Percentiles rank a stretch among this genome's conserved stretches.
phyloP scores from a whole-genome alignment of 306 rosid genomes.

The Citrullus mucosospermus region DNA sequence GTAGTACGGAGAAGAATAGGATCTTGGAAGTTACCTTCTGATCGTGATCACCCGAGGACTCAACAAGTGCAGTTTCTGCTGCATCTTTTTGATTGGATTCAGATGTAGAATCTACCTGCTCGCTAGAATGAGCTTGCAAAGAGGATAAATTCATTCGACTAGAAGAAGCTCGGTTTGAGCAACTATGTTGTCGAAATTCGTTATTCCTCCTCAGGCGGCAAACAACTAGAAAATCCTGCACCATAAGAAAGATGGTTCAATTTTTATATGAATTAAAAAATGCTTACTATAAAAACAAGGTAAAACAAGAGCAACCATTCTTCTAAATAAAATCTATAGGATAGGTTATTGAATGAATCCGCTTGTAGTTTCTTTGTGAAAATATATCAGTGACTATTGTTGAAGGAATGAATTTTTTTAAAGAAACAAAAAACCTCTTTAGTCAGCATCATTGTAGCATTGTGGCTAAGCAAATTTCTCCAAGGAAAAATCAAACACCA shows the following conservation, averaged over 20 bases:
- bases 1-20: background rate
- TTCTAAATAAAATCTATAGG: background rate
- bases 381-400: background rate
- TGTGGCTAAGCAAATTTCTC: no score
- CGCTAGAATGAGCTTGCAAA: background rate
- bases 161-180: background rate
- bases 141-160: background rate
- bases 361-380: background rate
- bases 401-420: background rate
- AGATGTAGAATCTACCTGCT: slow-evolving; percentile 2
- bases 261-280: background rate
- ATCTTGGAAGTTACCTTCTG: slow-evolving; percentile 4
- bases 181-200: slow-evolving; percentile 4
- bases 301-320: background rate
- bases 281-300: background rate
- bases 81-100: slow-evolving; percentile 8
- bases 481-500: no score
- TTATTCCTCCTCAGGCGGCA: slow-evolving; percentile 5
- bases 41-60: background rate
- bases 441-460: no score
- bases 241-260: background rate
- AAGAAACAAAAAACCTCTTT: no score
- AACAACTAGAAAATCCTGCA: slow-evolving; percentile 7
- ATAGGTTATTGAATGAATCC: background rate
- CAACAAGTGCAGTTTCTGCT: background rate